Evolutionary conservation across 768 basidiomycete genomes (phyloP).

Genomic region (Royoungia palumana): DNA sequence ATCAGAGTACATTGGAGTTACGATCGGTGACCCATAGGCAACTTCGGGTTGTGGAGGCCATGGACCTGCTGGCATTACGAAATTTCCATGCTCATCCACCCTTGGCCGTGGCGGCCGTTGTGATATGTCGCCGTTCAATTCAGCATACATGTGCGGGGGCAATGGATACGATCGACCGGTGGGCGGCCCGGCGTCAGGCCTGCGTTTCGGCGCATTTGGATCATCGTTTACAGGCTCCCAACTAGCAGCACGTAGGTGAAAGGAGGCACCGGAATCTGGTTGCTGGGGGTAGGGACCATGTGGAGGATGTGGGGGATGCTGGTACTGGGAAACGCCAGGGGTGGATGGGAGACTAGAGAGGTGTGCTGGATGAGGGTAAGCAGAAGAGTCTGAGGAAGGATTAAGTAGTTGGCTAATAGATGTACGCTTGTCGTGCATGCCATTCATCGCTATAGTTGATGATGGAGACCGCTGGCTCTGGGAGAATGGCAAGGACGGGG

Average conservation of each 20-base stretch:
- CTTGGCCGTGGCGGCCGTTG: slow-evolving; percentile 27
- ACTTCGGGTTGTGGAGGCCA: slow-evolving; percentile 36
- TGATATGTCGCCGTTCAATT: slow-evolving; percentile 32
- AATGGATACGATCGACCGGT: slow-evolving; percentile 34
- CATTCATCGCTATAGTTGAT: slow-evolving; percentile 34
- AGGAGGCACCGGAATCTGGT: slow-evolving; percentile 35
- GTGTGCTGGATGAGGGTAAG: slow-evolving; percentile 29
- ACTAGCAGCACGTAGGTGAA: slow-evolving; percentile 59
- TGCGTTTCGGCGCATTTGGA: slow-evolving; percentile 36
- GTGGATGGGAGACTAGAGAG: slow-evolving; percentile 25
- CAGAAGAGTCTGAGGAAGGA: slow-evolving; percentile 41
- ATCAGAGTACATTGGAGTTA: slow-evolving; percentile 52
- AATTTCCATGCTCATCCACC: slow-evolving; percentile 31
- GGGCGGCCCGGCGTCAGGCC: slow-evolving; percentile 32
- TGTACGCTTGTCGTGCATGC: slow-evolving; percentile 48
- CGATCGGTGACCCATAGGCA: slow-evolving; percentile 42
- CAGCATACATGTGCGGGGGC: slow-evolving; percentile 34
- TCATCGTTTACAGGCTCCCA: slow-evolving; percentile 45
- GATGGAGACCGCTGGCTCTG: slow-evolving; percentile 13
- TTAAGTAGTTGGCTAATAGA: slow-evolving; percentile 51
- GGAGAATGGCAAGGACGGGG: slow-evolving; percentile 4
- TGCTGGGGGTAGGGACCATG: slow-evolving; percentile 28
- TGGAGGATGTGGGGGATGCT: slow-evolving; percentile 26
- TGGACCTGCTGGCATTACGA: slow-evolving; percentile 25
- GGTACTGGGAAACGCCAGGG: slow-evolving; percentile 25